Conservation (phyloP, 306 rosid genomes). For the Malus fusca region DNA sequence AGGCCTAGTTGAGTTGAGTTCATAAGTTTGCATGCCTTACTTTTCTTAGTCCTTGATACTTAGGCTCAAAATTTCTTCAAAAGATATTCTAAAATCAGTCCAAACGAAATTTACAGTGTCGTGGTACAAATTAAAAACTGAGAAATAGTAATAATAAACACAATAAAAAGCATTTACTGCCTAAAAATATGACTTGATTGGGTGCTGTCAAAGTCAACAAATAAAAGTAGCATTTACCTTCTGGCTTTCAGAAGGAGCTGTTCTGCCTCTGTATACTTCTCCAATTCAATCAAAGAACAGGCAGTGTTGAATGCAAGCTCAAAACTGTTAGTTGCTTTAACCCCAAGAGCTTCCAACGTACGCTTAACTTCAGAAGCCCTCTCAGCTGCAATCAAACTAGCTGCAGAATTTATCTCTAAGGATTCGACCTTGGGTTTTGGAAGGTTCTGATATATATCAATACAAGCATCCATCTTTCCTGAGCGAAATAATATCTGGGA, state of each 20-base stretch:
- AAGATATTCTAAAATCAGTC: background rate
- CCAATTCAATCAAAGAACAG: constrained; percentile 69
- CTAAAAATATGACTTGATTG: constrained; percentile 8
- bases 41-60: background rate
- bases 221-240: constrained; percentile 43
- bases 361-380: constrained; percentile 82
- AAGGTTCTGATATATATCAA: constrained; percentile 84
- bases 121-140: background rate
- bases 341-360: constrained; percentile 58
- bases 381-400: constrained; percentile 74
- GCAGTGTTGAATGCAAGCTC: constrained; percentile 93
- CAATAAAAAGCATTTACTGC: background rate
- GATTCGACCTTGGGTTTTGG: constrained; percentile 69
- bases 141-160: background rate
- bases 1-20: background rate
- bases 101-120: background rate
- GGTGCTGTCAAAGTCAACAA: constrained; percentile 9
- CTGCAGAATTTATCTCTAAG: constrained; percentile 76
- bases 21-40: background rate
- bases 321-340: constrained; percentile 80
- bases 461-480: constrained; percentile 82
- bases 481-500: constrained; percentile 86
- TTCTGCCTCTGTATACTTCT: constrained; percentile 74
- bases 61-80: background rate
- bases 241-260: constrained; percentile 75